Base-by-base conservation (phyloP, 1,284 basidiomycete genomes). In the Ceratobasidium sp. region DNA sequence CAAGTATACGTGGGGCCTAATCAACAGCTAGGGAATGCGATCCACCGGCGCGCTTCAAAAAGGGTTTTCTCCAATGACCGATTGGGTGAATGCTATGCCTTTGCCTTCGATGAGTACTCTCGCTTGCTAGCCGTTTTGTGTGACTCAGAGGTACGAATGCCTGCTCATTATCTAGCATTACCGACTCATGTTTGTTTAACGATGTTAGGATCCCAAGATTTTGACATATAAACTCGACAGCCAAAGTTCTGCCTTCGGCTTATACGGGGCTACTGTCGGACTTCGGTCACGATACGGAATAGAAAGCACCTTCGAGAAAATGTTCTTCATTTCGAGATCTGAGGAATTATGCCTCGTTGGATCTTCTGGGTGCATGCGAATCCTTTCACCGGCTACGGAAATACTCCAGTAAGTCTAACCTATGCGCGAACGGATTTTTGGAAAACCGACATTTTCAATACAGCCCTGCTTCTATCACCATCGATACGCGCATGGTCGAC, bases 291-390 rank as follows among this genome's bases (percentile, higher is more conserved):
- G 79, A 64, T 80, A 79, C 39, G 60, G 60, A 1, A 39, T 6
- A 1, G 42, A 64, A 12, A 44, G 23, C 9, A 5, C 42, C 1
- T 40, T 79, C 26, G 49, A 76, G 6, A 68, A 40, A n/a, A 78
- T 77, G 20, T 78, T 67, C 28, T 76, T 79, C 69, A 66, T 79
- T 15, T 46, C 64, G 6, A 76, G 80, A 20, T 23, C 51, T 1
- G 78, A 80, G 18, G 76, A 79, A 23, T 55, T 80, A 10, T 77
- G 66, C 26, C 40, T 80, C 23, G 44, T 80, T 40, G 80, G 78
- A 33, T 39, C 63, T 18, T 61, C 76, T 26, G 78, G 78, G 10
- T 61, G 33, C 2, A 70, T 60, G 28, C 60, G 79, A 12, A 79
- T 80, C 13, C 67, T 73, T 9, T 78, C 76, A 42, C n/a, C 70